phyloP scores from a whole-genome alignment of 148 eudicot species.

The Euryodendron excelsum region DNA sequence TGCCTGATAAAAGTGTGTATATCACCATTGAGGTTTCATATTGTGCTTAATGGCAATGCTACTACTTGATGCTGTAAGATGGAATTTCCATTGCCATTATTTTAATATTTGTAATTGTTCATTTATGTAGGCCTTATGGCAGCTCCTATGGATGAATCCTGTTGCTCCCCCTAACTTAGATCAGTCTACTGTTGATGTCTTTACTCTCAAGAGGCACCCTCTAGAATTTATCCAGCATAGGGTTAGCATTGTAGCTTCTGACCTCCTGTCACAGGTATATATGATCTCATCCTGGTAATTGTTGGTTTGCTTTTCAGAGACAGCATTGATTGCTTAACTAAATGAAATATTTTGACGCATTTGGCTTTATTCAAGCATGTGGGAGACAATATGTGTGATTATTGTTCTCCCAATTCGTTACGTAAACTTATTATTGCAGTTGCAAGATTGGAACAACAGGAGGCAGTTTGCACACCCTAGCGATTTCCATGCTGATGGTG shows the following conservation, averaged over 20 bases:
- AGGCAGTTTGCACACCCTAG: constrained; percentile 78
- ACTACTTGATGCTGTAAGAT: neutral
- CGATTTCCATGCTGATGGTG: constrained; percentile 95
- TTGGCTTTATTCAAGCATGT: neutral
- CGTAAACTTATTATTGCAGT: constrained; percentile 34
- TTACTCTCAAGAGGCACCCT: constrained; percentile 56
- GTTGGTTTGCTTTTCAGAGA: neutral
- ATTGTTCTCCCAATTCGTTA: constrained; percentile 15
- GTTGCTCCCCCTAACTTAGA: constrained; percentile 40
- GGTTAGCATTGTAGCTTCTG: constrained; percentile 79
- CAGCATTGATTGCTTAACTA: constrained; percentile 3
- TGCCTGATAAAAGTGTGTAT: neutral
- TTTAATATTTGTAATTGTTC: constrained; percentile 11
- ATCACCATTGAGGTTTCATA: neutral
- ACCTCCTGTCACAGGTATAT: constrained; percentile 88
- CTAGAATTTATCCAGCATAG: constrained; percentile 79
- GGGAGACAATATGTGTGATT: neutral
- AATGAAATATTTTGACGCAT: neutral
- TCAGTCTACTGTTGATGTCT: constrained; percentile 35
- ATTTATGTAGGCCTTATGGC: constrained; percentile 81
- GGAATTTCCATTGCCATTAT: neutral
- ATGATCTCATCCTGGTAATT: neutral
- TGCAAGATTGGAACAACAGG: constrained; percentile 99
- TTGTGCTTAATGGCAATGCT: neutral
- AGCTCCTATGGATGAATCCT: constrained; percentile 88